Conservation (phyloP, 1,284 basidiomycete species). For the Vanrija pseudolonga region DNA sequence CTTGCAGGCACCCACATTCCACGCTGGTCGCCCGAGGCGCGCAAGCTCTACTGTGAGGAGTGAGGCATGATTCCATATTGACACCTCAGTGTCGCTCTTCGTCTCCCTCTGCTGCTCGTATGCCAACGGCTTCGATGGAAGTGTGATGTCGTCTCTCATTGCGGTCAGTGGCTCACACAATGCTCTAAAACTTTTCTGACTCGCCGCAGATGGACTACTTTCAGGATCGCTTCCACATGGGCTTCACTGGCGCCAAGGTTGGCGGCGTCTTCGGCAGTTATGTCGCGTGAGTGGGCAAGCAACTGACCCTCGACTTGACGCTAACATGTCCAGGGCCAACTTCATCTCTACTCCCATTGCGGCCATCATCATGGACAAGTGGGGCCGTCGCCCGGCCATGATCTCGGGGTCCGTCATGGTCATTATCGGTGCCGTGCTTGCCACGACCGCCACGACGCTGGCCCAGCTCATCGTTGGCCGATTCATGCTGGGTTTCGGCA, state of each 20-base stretch:
- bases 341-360: conserved; percentile 1
- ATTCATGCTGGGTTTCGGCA: conserved; percentile 47
- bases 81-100: not conserved
- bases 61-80: not conserved
- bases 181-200: too few relatives aligned
- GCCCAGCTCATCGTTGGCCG: conserved; percentile 45
- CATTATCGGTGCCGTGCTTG: conserved; percentile 47
- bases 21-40: conserved; percentile 18
- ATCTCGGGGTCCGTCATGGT: conserved; percentile 51
- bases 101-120: not conserved
- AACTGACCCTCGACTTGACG: too few relatives aligned
- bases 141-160: not conserved
- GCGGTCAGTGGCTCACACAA: not conserved
- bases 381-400: conserved; percentile 58
- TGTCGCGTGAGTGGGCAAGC: too few relatives aligned
- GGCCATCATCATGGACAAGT: conserved; percentile 42
- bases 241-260: not conserved
- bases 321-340: not conserved
- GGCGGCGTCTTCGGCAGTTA: not conserved
- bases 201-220: conserved; percentile 13
- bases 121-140: conserved; percentile 6
- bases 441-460: conserved; percentile 22
- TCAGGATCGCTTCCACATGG: not conserved
- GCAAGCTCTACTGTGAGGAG: conserved; percentile 25
- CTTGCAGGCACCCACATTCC: conserved; percentile 22